Evolutionary conservation across 768 basidiomycete genomes (phyloP).

Genomic region (Cystobasidium tubakii): DNA sequence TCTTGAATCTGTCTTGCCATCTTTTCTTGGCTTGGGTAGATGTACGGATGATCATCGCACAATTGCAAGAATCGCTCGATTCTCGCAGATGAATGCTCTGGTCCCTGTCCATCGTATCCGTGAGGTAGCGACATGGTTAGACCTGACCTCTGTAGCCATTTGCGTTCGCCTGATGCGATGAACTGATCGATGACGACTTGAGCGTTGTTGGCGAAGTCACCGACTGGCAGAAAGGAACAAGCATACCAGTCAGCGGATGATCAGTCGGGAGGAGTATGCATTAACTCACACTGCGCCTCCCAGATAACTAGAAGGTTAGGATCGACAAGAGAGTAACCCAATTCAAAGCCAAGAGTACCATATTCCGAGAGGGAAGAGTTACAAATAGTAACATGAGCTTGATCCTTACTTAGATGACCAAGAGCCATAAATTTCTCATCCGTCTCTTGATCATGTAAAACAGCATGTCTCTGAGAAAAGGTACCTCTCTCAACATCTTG

Average conservation of each 20-base stretch:
- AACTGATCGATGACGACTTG: constrained; percentile 99
- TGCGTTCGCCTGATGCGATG: constrained; percentile 92
- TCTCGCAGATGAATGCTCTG: constrained; percentile 92
- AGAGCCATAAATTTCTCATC: constrained; percentile 85
- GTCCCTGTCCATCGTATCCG: constrained; percentile 97
- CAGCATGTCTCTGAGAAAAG: constrained; percentile 95
- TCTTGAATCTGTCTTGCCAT: constrained; percentile 94
- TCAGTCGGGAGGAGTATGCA: too few species aligned
- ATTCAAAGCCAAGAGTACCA: constrained; percentile 90
- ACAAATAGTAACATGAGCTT: constrained; percentile 89
- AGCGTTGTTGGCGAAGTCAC: constrained; percentile 95
- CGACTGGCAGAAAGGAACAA: constrained; percentile 53
- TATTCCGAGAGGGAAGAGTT: constrained; percentile 96
- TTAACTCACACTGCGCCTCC: constrained; percentile 73
- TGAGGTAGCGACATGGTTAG: constrained; percentile 66
- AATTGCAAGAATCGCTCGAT: constrained; percentile 95
- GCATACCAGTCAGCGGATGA: too few species aligned
- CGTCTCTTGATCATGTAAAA: constrained; percentile 89
- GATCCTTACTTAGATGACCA: constrained; percentile 76
- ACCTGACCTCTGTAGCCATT: constrained; percentile 92
- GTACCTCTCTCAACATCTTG: constrained; percentile 99
- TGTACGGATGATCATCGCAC: constrained; percentile 90
- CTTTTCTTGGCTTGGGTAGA: constrained; percentile 82
- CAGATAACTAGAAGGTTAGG: constrained; percentile 87
- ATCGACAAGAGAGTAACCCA: constrained; percentile 96